Evolutionary conservation across 1,284 basidiomycete species (phyloP).

Genomic region (Rhodotorula sp.): DNA sequence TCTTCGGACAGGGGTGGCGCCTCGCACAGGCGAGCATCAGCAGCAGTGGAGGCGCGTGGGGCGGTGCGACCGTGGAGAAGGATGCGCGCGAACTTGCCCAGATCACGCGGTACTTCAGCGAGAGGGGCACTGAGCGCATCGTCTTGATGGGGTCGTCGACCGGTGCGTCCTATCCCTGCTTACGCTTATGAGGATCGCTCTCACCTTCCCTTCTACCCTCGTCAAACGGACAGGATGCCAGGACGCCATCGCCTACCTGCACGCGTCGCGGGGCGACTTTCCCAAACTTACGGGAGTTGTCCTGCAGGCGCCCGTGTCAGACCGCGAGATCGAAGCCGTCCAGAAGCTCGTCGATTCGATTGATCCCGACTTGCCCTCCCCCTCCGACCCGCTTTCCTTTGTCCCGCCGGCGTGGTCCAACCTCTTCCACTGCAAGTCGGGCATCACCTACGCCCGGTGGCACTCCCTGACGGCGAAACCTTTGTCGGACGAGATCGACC

Average conservation of each 20-base stretch:
- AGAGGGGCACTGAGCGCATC: not conserved
- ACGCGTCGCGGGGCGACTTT: conserved; percentile 2
- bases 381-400: not conserved
- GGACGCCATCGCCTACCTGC: conserved; percentile 19
- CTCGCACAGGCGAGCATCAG: conserved; percentile 7
- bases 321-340: conserved; percentile 4
- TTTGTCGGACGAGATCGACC: not conserved
- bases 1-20: not conserved
- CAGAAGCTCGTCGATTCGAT: too few relatives aligned
- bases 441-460: conserved; percentile 1
- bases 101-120: conserved; percentile 2
- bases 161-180: not conserved
- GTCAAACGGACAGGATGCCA: conserved; percentile 2
- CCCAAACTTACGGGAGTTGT: not conserved
- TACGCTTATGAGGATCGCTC: not conserved
- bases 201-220: not conserved
- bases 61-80: not conserved
- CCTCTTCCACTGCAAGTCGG: not conserved
- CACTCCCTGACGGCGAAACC: not conserved
- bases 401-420: not conserved
- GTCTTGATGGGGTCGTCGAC: conserved; percentile 11
- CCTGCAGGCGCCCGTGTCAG: conserved; percentile 15
- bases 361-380: not conserved
- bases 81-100: conserved; percentile 3
- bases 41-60: not conserved